A percentile compares a stretch with the other conserved stretches of the same genome.
Evolutionary conservation across 1,139 yeast genomes (phyloP).

Genomic region (Hemisphaericaspora subhashii): DNA sequence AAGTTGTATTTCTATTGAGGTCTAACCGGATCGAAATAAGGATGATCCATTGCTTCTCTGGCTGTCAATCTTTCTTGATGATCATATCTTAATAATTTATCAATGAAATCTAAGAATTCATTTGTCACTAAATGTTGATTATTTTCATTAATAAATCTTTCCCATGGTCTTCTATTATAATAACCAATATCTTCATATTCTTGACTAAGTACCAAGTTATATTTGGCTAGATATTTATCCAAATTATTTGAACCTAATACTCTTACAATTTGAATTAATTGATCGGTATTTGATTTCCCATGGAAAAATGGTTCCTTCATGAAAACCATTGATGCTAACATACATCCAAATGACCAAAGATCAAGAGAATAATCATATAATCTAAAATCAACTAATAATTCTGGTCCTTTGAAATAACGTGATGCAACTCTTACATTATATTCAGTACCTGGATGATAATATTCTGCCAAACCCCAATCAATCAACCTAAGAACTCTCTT

Average conservation of each 20-base stretch:
- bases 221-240: conserved; percentile 69
- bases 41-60: conserved; percentile 89
- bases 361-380: conserved; percentile 94
- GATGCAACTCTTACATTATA: conserved; percentile 97
- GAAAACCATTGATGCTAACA: conserved; percentile 96
- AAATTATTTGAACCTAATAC: conserved; percentile 91
- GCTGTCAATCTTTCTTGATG: conserved; percentile 96
- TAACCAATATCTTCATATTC: conserved; percentile 84
- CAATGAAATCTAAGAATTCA: conserved; percentile 81
- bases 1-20: conserved; percentile 1
- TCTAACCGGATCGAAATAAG: conserved; percentile 52
- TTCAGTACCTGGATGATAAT: conserved; percentile 91
- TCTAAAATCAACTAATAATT: conserved; percentile 86
- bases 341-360: conserved; percentile 96
- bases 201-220: conserved; percentile 70
- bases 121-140: conserved; percentile 68
- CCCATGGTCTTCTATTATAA: conserved; percentile 89
- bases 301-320: conserved; percentile 97
- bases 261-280: conserved; percentile 88
- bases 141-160: conserved; percentile 68
- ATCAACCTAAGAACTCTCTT: conserved; percentile 72
- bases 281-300: conserved; percentile 95
- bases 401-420: conserved; percentile 98
- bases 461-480: conserved; percentile 99
- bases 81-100: conserved; percentile 81